Evolutionary conservation across 83 land plant genomes (phyloP), one percentile per base, ranked within the genome.

Genomic region (Larix sibirica): DNA sequence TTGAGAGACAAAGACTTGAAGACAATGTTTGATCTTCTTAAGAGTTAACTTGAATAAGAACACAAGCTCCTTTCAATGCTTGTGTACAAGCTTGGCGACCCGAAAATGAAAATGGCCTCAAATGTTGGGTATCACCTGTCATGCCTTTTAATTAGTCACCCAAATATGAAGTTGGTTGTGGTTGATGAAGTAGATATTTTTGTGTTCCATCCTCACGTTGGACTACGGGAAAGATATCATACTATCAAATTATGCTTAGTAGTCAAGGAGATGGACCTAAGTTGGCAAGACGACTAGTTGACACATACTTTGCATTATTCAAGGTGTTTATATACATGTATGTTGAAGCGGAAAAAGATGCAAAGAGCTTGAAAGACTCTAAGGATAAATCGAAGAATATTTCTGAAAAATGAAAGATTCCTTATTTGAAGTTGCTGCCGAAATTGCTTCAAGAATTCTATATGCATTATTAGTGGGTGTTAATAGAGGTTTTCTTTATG

Each of bases 231-330:
- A 50, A 50, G 56, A 50, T 50, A 50, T 50, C 89, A 97, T 99
- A 90, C 92, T 23, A 94, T 80, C 96, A 96, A 74, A 90, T 96
- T 73, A 82, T 89, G 13, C 92, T 96, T 16, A 89, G 89, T 58
- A 90, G 87, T 42, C 90, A 83, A 81, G 99, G 97, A 33, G 96
- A 97, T 88, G 99, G 99, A 65, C 97, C 99, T 47, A 90, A 83
- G 77, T 77, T 94, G 81, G 99, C 97, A 66, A 94, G 89, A 83
- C 96, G 91, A 31, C 88, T 96, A 73, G 89, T 97, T 63, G 97
- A 96, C 81, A 87, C 96, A n/a, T 97, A 97, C 79, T 96, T 97
- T 90, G 95, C 97, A 50, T 88, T 97, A 13, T 97, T 96, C 14
- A 12, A 93, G 95, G 90, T 89, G 23, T 68, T 91, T 62, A 87